Evolutionary conservation across 345 rosid species (phyloP).

Genomic region (Salix koriyanagi): DNA sequence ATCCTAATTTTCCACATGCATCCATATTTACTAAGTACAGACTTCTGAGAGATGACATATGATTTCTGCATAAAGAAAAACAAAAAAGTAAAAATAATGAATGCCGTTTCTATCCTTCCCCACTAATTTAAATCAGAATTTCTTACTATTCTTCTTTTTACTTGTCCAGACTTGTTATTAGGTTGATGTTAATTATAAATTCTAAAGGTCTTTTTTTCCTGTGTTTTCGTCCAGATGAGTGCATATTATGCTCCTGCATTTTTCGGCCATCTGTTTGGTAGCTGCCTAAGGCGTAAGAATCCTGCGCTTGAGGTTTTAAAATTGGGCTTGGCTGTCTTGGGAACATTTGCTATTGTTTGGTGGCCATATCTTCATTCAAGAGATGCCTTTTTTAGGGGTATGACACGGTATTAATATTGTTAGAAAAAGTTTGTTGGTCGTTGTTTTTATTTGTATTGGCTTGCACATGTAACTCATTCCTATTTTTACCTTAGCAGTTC

Average conservation of each 20-base stretch:
- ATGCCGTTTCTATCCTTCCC: neutral
- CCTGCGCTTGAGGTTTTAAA: conserved; percentile 60
- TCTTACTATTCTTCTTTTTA: neutral
- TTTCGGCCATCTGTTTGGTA: conserved; percentile 82
- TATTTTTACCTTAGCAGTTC: neutral
- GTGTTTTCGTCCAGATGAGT: conserved; percentile 62
- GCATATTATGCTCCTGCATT: conserved; percentile 92
- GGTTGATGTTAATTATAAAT: conserved; percentile 1
- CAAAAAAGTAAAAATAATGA: neutral
- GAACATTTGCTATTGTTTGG: conserved; percentile 80
- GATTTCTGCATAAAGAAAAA: neutral
- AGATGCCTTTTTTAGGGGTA: conserved; percentile 64
- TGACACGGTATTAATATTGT: conserved; percentile 6
- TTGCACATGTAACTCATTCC: neutral
- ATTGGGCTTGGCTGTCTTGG: conserved; percentile 60
- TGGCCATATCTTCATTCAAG: conserved; percentile 75
- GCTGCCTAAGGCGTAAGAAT: conserved; percentile 60
- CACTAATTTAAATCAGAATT: neutral
- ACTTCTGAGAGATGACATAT: neutral
- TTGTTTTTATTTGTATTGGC: neutral
- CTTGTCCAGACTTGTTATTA: neutral
- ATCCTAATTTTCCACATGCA: neutral
- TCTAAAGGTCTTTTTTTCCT: conserved; percentile 7
- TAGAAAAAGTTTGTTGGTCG: neutral
- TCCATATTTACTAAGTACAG: neutral